phyloP scores from a whole-genome alignment of 1,139 yeast genomes.

The Suhomyces anneliseae region DNA sequence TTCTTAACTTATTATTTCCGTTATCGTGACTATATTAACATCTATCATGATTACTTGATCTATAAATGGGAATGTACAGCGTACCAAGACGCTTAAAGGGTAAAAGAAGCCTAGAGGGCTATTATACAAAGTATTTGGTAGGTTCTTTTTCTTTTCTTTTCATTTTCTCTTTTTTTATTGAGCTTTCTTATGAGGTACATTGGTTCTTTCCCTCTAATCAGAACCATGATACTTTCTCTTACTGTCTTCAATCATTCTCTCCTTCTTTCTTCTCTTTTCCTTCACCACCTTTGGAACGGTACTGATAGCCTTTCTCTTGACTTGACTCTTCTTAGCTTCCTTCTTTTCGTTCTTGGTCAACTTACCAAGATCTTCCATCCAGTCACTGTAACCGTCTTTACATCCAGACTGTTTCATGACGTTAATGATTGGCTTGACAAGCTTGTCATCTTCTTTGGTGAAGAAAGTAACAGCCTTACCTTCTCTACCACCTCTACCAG shows the following conservation, averaged over 20 bases:
- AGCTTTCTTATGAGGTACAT: background rate
- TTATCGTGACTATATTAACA: no score
- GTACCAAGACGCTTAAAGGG: no score
- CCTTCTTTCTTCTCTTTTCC: slow-evolving; percentile 60
- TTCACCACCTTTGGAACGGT: slow-evolving; percentile 78
- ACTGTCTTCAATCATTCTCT: slow-evolving; percentile 78
- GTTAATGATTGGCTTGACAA: slow-evolving; percentile 81
- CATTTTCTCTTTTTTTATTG: background rate
- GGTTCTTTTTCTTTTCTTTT: background rate
- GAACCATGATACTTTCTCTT: slow-evolving; percentile 45
- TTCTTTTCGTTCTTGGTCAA: slow-evolving; percentile 67
- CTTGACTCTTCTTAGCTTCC: slow-evolving; percentile 57
- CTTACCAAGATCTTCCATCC: slow-evolving; percentile 83
- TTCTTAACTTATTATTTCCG: no score
- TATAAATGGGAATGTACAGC: no score
- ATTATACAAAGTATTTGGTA: no score
- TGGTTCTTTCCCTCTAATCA: background rate
- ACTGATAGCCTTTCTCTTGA: slow-evolving; percentile 72
- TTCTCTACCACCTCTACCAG: slow-evolving; percentile 89
- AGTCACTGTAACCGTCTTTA: slow-evolving; percentile 60
- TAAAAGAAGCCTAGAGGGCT: no score
- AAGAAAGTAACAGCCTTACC: slow-evolving; percentile 92
- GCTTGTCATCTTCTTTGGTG: slow-evolving; percentile 81
- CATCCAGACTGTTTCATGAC: slow-evolving; percentile 95
- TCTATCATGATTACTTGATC: no score